Evolutionary conservation across 2,329 filamentous ascomycete species (phyloP).

Genomic region (Epichloe amarillans): DNA sequence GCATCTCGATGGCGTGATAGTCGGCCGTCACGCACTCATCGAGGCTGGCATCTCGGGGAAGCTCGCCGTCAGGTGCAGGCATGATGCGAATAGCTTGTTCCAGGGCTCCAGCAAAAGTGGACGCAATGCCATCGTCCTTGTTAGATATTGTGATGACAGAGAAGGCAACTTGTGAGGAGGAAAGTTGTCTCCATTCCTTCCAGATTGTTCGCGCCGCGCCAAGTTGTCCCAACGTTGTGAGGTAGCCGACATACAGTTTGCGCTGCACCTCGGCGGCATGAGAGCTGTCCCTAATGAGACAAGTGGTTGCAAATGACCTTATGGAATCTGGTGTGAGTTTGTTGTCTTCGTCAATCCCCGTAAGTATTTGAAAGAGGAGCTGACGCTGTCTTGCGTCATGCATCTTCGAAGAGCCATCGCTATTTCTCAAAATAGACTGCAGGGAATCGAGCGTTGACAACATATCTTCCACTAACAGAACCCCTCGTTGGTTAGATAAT

Average conservation of each 20-base stretch:
- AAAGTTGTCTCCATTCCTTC: slow-evolving; percentile 15
- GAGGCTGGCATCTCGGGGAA: slow-evolving; percentile 1
- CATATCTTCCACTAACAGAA: slow-evolving; percentile 11
- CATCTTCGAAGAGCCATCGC: neutral
- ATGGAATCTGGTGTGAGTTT: slow-evolving; percentile 12
- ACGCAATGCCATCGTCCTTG: slow-evolving; percentile 1
- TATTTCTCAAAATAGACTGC: neutral
- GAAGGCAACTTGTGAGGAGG: neutral
- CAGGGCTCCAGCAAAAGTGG: slow-evolving; percentile 6
- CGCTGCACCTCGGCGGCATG: slow-evolving; percentile 1
- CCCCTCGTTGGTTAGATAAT: neutral
- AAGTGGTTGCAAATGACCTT: slow-evolving; percentile 10
- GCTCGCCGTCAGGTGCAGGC: neutral
- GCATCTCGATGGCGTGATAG: slow-evolving; percentile 10
- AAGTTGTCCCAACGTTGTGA: slow-evolving; percentile 17
- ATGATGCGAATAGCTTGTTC: slow-evolving; percentile 4
- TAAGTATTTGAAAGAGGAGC: slow-evolving; percentile 16
- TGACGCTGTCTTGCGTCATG: slow-evolving; percentile 9
- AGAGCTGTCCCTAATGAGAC: slow-evolving; percentile 4
- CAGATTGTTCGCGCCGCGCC: slow-evolving; percentile 18
- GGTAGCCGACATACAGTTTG: slow-evolving; percentile 14
- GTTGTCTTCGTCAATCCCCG: slow-evolving; percentile 14
- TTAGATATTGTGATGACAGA: neutral
- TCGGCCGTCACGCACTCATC: slow-evolving; percentile 10
- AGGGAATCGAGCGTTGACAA: slow-evolving; percentile 11